phyloP scores from a whole-genome alignment of 2,329 filamentous ascomycete genomes.

The Sclerotinia nivalis region DNA sequence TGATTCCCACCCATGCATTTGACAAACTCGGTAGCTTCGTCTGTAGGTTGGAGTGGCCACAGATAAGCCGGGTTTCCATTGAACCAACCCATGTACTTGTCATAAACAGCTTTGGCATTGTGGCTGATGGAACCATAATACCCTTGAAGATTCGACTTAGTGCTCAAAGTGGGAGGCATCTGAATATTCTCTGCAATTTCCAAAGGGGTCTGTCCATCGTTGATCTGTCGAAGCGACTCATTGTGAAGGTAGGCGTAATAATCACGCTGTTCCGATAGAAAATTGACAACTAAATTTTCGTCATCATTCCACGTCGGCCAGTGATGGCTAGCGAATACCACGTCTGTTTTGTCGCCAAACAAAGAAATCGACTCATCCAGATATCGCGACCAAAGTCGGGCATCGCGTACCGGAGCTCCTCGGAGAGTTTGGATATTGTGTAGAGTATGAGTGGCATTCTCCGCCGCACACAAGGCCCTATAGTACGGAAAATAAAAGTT shows the following conservation, averaged over 20 bases:
- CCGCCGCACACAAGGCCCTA: conserved; percentile 44
- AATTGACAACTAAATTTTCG: conserved; percentile 7
- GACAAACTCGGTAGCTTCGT: conserved; percentile 43
- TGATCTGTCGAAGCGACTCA: conserved; percentile 45
- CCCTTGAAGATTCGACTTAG: conserved; percentile 41
- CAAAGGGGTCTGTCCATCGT: conserved; percentile 42
- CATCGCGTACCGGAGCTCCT: conserved; percentile 46
- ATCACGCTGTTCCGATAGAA: conserved; percentile 44
- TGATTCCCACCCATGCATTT: conserved; percentile 44
- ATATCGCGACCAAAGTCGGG: conserved; percentile 45
- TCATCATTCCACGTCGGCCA: conserved; percentile 45
- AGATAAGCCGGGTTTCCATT: conserved; percentile 42
- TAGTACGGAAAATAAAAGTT: conserved; percentile 46
- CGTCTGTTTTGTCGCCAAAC: conserved; percentile 40
- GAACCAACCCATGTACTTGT: conserved; percentile 39
- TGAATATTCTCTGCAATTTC: conserved; percentile 46
- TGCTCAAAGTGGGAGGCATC: conserved; percentile 42
- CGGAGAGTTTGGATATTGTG: conserved; percentile 48
- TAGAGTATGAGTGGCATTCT: conserved; percentile 45
- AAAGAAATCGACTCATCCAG: conserved; percentile 44
- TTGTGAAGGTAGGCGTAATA: conserved; percentile 46
- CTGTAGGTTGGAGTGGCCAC: conserved; percentile 43
- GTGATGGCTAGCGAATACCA: conserved; percentile 45
- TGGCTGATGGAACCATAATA: conserved; percentile 45
- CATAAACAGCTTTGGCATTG: conserved; percentile 46